Evolutionary conservation across 768 basidiomycete genomes (phyloP), one percentile per base, ranked within the genome.

Genomic region (Harrya chromipes): DNA sequence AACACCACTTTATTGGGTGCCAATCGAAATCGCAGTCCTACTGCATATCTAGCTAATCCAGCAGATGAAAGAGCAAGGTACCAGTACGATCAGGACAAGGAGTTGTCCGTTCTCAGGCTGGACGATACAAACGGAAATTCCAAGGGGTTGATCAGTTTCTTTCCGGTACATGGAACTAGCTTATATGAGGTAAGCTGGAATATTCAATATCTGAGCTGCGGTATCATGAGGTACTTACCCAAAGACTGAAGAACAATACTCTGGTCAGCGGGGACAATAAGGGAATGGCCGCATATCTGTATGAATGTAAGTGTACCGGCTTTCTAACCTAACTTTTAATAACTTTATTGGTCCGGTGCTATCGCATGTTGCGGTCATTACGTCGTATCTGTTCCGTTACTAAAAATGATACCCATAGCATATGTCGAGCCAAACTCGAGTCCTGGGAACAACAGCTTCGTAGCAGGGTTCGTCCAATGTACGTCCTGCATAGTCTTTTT

Each of bases 221-320:
- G 16, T 6, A 40, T 19, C 19, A 21, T 5, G 3, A 11, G 12
- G 9, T 1, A 11, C 38, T 55, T 29, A 58, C 38, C 0, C 7
- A 13, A 29, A 16, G 31, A 37, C 6, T 17, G 23, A 54, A 89
- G 85, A 91, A 90, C 62, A 90, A 89, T 54, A 89, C 87, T 1
- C 71, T 90, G n/a, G 78, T 90, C 26, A 89, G 86, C 64, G 68
- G 77, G 4, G 89, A 90, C 66, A 90, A 90, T 72, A 90, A 91
- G 64, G 89, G 89, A 35, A 89, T 90, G 86, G 87, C 88, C 4
- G 87, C 87, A 8, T 84, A 79, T 64, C 63, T 90, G 16, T 91
- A 87, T 52, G 89, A 90, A 74, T 70, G 84, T 85, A 50, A 43
- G 76, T 48, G 1, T n/a, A 43, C 34, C 20, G n/a, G 24, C 42